phyloP scores from a whole-genome alignment of 441 rosid genomes.

The Lepidium campestre region DNA sequence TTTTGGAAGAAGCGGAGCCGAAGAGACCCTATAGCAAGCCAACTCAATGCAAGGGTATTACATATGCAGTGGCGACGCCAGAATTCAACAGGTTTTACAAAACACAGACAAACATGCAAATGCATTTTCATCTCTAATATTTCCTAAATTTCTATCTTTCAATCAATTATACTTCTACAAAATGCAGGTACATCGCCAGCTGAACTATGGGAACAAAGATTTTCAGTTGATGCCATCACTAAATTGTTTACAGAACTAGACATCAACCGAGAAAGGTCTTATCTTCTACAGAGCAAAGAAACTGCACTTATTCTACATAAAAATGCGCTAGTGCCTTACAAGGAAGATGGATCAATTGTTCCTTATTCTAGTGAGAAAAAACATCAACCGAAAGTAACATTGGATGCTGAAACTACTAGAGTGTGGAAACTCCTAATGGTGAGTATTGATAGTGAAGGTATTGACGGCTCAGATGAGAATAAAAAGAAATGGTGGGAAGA shows the following conservation, averaged over 20 bases:
- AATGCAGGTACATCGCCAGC: constrained; percentile 44
- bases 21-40: constrained; percentile 20
- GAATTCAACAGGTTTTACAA: background rate
- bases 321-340: constrained; percentile 30
- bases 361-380: constrained; percentile 29
- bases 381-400: constrained; percentile 33
- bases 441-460: constrained; percentile 42
- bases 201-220: constrained; percentile 21
- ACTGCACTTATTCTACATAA: constrained; percentile 47
- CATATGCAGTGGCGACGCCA: constrained; percentile 27
- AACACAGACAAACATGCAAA: background rate
- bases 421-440: constrained; percentile 51
- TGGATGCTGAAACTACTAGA: constrained; percentile 50
- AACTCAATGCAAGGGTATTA: constrained; percentile 6
- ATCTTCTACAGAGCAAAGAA: constrained; percentile 14
- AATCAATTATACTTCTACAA: background rate
- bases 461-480: constrained; percentile 50
- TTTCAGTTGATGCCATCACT: constrained; percentile 28
- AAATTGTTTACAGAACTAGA: constrained; percentile 34
- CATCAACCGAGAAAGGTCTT: constrained; percentile 30
- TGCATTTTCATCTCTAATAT: background rate
- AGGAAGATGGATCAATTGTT: constrained; percentile 36
- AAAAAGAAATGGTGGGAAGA: constrained; percentile 49
- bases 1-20: constrained; percentile 51
- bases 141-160: background rate